phyloP scores from a whole-genome alignment of 2,329 filamentous ascomycete genomes.

The Neofusicoccum laricinum region DNA sequence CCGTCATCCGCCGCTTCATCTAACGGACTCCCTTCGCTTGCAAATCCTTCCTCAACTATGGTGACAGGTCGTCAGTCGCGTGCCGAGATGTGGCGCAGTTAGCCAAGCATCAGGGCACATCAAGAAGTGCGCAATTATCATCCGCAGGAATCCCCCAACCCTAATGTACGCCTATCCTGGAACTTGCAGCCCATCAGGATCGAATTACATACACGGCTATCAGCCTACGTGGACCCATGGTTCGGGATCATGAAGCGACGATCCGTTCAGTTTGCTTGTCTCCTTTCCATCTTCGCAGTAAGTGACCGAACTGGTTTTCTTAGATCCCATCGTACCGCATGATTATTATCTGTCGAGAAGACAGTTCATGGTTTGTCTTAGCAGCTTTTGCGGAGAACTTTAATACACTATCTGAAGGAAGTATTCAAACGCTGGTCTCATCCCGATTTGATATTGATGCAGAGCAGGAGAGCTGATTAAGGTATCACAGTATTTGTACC shows the following conservation, averaged over 20 bases:
- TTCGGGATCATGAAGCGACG: too few relatives aligned
- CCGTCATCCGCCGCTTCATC: not conserved
- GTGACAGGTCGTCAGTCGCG: too few relatives aligned
- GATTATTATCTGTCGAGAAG: not conserved
- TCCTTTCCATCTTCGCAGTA: not conserved
- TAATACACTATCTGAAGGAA: not conserved
- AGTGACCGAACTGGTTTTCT: not conserved
- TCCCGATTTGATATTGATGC: not conserved
- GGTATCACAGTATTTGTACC: not conserved
- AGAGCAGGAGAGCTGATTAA: not conserved
- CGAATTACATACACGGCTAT: too few relatives aligned
- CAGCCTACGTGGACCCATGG: too few relatives aligned
- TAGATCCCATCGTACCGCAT: not conserved
- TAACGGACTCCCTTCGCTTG: not conserved
- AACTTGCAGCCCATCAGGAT: too few relatives aligned
- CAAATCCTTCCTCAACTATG: too few relatives aligned
- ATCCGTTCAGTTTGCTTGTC: too few relatives aligned
- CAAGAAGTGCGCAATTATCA: too few relatives aligned
- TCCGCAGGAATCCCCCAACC: too few relatives aligned
- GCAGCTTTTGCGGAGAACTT: not conserved
- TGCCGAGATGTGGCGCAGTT: too few relatives aligned
- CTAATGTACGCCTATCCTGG: too few relatives aligned
- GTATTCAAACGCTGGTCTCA: not conserved
- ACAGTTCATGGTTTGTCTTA: constrained; percentile 8
- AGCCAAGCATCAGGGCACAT: too few relatives aligned